Percentiles rank a stretch among this genome's conserved stretches.
Conservation (phyloP, 768 basidiomycete species). For the Boletus pseudo-olivaceus region DNA sequence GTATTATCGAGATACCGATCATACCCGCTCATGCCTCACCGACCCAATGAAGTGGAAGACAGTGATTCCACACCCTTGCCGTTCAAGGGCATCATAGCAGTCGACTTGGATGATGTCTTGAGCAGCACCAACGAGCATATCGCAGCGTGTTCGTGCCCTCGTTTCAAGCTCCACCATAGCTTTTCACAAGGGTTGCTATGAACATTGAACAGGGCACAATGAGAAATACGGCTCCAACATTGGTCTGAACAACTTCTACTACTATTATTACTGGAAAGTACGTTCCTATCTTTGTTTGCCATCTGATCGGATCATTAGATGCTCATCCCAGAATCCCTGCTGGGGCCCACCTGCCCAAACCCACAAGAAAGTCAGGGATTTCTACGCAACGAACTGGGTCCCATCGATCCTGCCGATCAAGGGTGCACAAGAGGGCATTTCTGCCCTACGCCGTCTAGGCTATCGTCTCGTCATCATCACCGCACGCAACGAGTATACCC, state of each 20-base stretch:
- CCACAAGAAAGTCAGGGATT: slow-evolving; percentile 52
- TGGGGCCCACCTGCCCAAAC: slow-evolving; percentile 65
- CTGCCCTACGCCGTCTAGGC: slow-evolving; percentile 56
- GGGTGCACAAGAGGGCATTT: slow-evolving; percentile 58
- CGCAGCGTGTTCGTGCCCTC: slow-evolving; percentile 44
- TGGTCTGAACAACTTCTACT: slow-evolving; percentile 55
- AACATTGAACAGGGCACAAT: slow-evolving; percentile 62
- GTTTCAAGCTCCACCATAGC: neutral
- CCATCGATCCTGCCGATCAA: slow-evolving; percentile 48
- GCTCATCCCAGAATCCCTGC: slow-evolving; percentile 39
- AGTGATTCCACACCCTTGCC: neutral
- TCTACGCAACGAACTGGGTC: slow-evolving; percentile 53
- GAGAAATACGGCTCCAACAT: slow-evolving; percentile 52
- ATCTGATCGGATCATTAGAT: neutral
- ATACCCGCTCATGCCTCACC: slow-evolving; percentile 6
- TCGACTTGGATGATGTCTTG: slow-evolving; percentile 70
- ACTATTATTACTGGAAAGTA: slow-evolving; percentile 79
- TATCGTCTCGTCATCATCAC: slow-evolving; percentile 73
- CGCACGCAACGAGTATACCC: slow-evolving; percentile 55
- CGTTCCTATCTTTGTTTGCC: neutral
- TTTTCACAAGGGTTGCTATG: neutral
- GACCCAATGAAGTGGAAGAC: neutral
- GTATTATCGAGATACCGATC: neutral
- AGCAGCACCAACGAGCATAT: slow-evolving; percentile 57
- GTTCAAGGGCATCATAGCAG: slow-evolving; percentile 46